A percentile compares a stretch with the other conserved stretches of the same genome.
Evolutionary conservation across 129 eudicot species (phyloP).

Genomic region (Tagetes patula): DNA sequence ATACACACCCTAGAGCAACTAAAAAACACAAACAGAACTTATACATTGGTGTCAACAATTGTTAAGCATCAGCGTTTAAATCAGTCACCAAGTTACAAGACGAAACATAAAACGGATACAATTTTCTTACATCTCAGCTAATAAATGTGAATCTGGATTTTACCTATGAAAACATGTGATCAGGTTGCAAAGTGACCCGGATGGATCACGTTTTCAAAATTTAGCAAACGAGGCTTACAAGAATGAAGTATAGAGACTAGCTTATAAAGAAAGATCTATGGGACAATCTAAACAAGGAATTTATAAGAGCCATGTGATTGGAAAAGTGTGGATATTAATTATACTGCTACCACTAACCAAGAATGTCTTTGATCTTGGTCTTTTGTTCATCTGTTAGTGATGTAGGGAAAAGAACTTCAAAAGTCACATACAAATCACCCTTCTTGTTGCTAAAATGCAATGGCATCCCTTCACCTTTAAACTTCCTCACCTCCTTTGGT

Average conservation of each 20-base stretch:
- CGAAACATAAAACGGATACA: neutral
- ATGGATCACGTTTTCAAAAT: neutral
- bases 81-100: no score
- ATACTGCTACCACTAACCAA: constrained; percentile 43
- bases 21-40: neutral
- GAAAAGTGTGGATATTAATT: neutral
- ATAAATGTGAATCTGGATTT: neutral
- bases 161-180: neutral
- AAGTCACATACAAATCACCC: constrained; percentile 83
- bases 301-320: neutral
- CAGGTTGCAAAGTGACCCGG: neutral
- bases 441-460: constrained; percentile 81
- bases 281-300: neutral
- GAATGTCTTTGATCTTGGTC: constrained; percentile 65
- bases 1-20: neutral
- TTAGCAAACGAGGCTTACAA: neutral
- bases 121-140: neutral
- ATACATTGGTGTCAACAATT: no score
- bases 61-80: no score
- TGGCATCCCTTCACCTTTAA: constrained; percentile 99
- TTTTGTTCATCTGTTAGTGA: constrained; percentile 85
- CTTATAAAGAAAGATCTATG: neutral
- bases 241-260: neutral
- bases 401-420: constrained; percentile 90
- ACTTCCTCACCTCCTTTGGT: constrained; percentile 92